Evolutionary conservation across 139 green algal species (phyloP).

Genomic region (Coelastrella sp.): DNA sequence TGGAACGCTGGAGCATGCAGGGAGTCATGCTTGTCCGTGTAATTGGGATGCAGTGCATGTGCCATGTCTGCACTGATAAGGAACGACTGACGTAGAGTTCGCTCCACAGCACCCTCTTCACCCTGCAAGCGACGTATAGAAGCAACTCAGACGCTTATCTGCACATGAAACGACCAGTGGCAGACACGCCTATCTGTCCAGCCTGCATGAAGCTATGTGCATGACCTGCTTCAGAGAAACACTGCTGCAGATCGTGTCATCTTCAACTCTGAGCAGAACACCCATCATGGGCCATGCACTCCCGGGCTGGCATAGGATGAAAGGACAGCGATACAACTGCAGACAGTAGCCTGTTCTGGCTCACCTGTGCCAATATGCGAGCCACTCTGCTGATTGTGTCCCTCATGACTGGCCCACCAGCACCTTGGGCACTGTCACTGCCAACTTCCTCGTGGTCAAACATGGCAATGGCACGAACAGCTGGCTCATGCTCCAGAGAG

Average conservation of each 20-base stretch:
- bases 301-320: too few relatives aligned
- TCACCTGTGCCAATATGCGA: conserved; percentile 56
- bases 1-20: conserved; percentile 81
- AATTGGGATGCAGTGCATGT: conserved; percentile 97
- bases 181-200: too few relatives aligned
- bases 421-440: conserved; percentile 71
- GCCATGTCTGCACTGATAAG: conserved; percentile 93
- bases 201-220: too few relatives aligned
- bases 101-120: conserved; percentile 74
- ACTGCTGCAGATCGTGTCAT: too few relatives aligned
- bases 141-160: too few relatives aligned
- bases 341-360: not conserved
- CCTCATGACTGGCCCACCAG: conserved; percentile 89
- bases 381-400: conserved; percentile 89
- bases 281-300: too few relatives aligned
- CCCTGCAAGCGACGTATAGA: conserved; percentile 33
- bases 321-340: too few relatives aligned
- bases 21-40: conserved; percentile 81
- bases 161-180: too few relatives aligned
- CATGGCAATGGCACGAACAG: conserved; percentile 86
- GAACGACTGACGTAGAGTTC: conserved; percentile 73
- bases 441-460: conserved; percentile 97
- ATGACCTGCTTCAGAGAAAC: too few relatives aligned
- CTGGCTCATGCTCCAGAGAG: conserved; percentile 72
- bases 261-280: too few relatives aligned